Evolutionary conservation across 1,284 basidiomycete species (phyloP).

Genomic region (Fereydounia khargensis): DNA sequence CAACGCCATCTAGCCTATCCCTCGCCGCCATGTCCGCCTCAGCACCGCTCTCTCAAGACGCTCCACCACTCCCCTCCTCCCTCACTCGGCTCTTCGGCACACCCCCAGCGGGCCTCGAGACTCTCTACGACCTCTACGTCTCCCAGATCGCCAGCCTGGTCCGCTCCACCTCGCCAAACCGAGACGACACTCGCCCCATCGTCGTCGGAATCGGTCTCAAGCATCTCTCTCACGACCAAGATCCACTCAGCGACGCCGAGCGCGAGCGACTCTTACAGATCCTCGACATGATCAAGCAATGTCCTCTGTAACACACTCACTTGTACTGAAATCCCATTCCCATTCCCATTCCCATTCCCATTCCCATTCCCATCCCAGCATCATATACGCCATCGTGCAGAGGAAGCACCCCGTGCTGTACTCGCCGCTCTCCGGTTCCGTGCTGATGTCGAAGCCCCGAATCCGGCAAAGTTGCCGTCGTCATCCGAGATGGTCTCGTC

Average conservation of each 20-base stretch:
- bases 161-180: constrained; percentile 64
- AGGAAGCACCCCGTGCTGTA: constrained; percentile 3
- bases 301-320: background rate
- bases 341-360: background rate
- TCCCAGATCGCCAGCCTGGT: constrained; percentile 80
- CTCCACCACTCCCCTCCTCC: constrained; percentile 62
- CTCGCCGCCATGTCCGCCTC: no score
- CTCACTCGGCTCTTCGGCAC: constrained; percentile 75
- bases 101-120: constrained; percentile 64
- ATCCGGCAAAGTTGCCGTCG: constrained; percentile 33
- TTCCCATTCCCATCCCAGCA: no score
- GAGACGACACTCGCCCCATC: constrained; percentile 12
- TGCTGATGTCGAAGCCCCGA: constrained; percentile 13
- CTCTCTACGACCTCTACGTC: constrained; percentile 76
- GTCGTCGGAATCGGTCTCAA: constrained; percentile 28
- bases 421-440: constrained; percentile 18
- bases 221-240: no score
- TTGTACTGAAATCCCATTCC: background rate
- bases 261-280: constrained; percentile 2
- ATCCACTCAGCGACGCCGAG: background rate
- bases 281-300: constrained; percentile 1
- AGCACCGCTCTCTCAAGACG: background rate
- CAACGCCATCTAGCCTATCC: no score
- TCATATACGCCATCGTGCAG: background rate
- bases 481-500: constrained; percentile 4